These are phyloP conservation scores for Cordyceps fumosorosea DNA, from an alignment of 2,329 filamentous ascomycete genomes.

Conservation along the genomic window DNA sequence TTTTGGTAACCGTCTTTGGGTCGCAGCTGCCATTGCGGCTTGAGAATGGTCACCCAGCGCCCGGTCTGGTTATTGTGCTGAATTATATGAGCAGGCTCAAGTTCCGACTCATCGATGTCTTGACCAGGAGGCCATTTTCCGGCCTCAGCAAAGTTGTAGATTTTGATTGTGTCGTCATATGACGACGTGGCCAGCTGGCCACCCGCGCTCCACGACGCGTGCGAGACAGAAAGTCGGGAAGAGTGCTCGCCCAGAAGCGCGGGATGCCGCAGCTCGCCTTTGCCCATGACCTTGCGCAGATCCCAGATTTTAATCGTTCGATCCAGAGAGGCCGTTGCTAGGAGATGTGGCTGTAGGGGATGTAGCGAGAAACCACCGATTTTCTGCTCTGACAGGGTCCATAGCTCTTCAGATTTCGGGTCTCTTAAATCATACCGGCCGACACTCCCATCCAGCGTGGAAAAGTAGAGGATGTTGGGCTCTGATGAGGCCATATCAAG, in stretches of 20 bases:
- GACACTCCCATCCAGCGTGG: constrained; percentile 73
- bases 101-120: constrained; percentile 51
- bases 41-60: constrained; percentile 79
- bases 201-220: constrained; percentile 80
- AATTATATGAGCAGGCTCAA: constrained; percentile 64
- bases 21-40: constrained; percentile 78
- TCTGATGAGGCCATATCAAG: constrained; percentile 70
- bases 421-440: constrained; percentile 74
- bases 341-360: constrained; percentile 70
- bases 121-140: constrained; percentile 52
- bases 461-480: constrained; percentile 74
- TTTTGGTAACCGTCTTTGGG: constrained; percentile 76
- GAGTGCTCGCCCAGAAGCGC: constrained; percentile 72
- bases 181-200: constrained; percentile 87
- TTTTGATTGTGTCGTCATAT: constrained; percentile 93
- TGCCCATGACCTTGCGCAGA: constrained; percentile 66
- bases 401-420: constrained; percentile 53
- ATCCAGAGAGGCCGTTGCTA: constrained; percentile 86
- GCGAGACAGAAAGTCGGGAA: constrained; percentile 79
- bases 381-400: constrained; percentile 81
- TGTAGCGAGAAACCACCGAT: constrained; percentile 90
- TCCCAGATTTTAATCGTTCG: constrained; percentile 91
- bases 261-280: constrained; percentile 54
- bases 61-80: constrained; percentile 94
- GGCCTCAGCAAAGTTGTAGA: constrained; percentile 69